Conservation (phyloP, 2,329 filamentous ascomycete species). For the Fusarium veterinarium region DNA sequence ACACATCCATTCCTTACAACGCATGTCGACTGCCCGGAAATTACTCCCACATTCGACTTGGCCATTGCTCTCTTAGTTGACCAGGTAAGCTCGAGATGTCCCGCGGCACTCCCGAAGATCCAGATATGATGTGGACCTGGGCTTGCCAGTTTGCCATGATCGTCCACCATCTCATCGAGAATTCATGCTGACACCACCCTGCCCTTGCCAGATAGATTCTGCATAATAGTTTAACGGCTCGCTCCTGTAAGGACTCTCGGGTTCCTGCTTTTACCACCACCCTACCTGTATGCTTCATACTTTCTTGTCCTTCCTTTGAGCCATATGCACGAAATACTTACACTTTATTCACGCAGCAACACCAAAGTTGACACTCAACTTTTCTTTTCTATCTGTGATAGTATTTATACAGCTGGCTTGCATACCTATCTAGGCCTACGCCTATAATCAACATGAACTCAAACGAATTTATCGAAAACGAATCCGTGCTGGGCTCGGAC, state of each 20-base stretch:
- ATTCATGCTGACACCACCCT: constrained; percentile 46
- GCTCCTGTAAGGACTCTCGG: constrained; percentile 34
- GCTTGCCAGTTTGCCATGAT: constrained; percentile 40
- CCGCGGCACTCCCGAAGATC: constrained; percentile 48
- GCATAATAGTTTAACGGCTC: constrained; percentile 43
- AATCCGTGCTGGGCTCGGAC: constrained; percentile 58
- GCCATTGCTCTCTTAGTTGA: constrained; percentile 46
- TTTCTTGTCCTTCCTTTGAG: constrained; percentile 38
- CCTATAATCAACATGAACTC: constrained; percentile 60
- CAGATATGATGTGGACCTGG: constrained; percentile 46
- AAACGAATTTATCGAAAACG: constrained; percentile 62
- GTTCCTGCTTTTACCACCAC: constrained; percentile 63
- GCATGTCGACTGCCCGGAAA: constrained; percentile 45
- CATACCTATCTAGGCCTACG: constrained; percentile 57
- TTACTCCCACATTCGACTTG: constrained; percentile 46
- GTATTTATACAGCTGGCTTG: constrained; percentile 59
- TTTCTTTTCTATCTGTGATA: constrained; percentile 58
- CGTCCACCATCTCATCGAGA: constrained; percentile 29
- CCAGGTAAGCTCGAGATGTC: constrained; percentile 45
- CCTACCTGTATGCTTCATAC: constrained; percentile 61
- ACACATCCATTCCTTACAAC: constrained; percentile 39
- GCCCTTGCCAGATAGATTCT: constrained; percentile 43
- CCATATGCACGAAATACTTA: constrained; percentile 41
- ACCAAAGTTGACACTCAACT: constrained; percentile 58
- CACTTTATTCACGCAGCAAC: constrained; percentile 38